phyloP scores from a whole-genome alignment of 306 rosid genomes.

The Quercus parvula region DNA sequence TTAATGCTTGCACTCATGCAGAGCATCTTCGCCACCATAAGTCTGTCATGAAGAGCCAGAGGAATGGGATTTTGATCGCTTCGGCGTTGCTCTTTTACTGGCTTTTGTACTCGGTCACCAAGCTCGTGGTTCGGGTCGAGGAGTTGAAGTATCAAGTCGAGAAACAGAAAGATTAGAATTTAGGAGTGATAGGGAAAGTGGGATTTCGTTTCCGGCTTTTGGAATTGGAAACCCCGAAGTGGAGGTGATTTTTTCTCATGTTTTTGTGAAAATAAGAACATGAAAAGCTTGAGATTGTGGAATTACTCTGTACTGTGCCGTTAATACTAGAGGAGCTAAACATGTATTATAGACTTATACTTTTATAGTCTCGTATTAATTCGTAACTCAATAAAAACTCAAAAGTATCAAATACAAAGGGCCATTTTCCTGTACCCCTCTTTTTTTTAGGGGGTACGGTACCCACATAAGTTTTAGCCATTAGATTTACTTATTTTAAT shows the following conservation, averaged over 20 bases:
- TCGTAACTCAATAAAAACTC: too few relatives aligned
- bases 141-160: not conserved
- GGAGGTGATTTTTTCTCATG: not conserved
- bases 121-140: not conserved
- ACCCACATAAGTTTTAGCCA: too few relatives aligned
- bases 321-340: too few relatives aligned
- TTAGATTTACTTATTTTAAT: too few relatives aligned
- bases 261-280: too few relatives aligned
- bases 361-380: too few relatives aligned
- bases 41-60: constrained; percentile 14
- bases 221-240: not conserved
- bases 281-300: too few relatives aligned
- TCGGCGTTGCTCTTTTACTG: constrained; percentile 1
- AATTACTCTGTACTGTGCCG: not conserved
- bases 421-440: too few relatives aligned
- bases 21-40: constrained; percentile 1
- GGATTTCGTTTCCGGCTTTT: not conserved
- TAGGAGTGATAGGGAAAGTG: not conserved
- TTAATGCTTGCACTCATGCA: not conserved
- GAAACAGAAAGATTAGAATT: not conserved
- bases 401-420: too few relatives aligned
- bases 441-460: too few relatives aligned
- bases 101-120: constrained; percentile 10
- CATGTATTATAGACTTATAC: too few relatives aligned
- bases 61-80: constrained; percentile 13